Base-by-base conservation (phyloP, 148 eudicot genomes). In the Rhododendron mucronatum region DNA sequence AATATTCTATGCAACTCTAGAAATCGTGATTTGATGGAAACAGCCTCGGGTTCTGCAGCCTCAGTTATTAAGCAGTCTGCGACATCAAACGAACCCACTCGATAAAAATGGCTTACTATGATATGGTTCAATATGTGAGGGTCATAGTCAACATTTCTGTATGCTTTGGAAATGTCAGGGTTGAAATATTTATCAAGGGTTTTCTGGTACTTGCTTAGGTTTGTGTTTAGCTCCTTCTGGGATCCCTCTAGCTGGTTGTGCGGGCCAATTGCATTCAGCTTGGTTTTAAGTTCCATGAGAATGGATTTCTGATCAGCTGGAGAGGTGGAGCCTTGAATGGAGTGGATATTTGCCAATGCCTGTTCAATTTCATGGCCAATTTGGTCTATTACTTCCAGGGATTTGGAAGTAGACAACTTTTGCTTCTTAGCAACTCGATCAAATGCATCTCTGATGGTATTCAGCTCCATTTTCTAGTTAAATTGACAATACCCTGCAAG, bases 401-500 rank as follows among this genome's bases (percentile, higher is more conserved):
- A 91, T 88, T 88, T 89, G 4, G 95, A 91, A 81, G 88, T 80
- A 18, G 91, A 89, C 14, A 91, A 50, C 84, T 91, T 93, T 82
- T 87, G 95, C 90, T 88, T 93, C 91, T 93, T 93, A 9, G 86
- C 78, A 44, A 89, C 93, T 20, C 91, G 91, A 45, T 90, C 91
- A 83, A 93, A 91, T 45, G 91, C 91, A 83, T 88, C 91, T 81
- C 83, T 91, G 76, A 93, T 35, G 23, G 59, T 69, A 80, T 73
- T 90, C 79, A 91, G 88, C 88, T 93, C 93, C 95, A 93, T 93
- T 77, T 53, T 37, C 48, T 80, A 59, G 85, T 35, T 53, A 9
- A 83, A 23, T 14, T 71, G 73, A 83, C 76, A 41, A 26, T 53
- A 33, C 35, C 78, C 90, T 86, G 88, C 83, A 83, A 85, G 63